Evolutionary conservation across 192 early-diverging fungal species (phyloP).

Genomic region (Dissophora ornata): DNA sequence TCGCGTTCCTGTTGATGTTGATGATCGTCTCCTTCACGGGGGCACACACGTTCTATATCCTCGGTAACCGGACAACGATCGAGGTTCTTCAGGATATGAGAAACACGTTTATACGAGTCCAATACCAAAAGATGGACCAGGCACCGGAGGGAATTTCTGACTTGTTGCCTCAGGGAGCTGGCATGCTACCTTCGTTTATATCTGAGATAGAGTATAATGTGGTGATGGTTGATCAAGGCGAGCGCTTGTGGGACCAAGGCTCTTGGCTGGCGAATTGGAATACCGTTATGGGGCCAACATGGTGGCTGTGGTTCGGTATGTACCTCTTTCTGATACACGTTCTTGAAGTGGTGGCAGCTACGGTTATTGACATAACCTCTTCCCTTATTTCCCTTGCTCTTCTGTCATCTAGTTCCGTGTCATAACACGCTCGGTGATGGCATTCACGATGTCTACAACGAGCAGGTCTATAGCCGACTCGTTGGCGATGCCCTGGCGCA

Average conservation of each 20-base stretch:
- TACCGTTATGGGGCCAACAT: constrained; percentile 57
- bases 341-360: no score
- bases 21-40: constrained; percentile 62
- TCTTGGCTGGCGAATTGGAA: constrained; percentile 57
- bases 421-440: constrained; percentile 34
- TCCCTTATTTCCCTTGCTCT: background rate
- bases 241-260: constrained; percentile 59
- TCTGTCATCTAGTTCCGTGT: constrained; percentile 20
- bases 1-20: constrained; percentile 57
- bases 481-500: constrained; percentile 37
- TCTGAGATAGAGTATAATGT: constrained; percentile 49
- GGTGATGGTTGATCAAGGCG: constrained; percentile 45
- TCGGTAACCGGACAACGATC: constrained; percentile 66
- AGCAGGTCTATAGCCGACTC: constrained; percentile 24
- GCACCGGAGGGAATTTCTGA: background rate
- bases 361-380: background rate
- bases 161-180: background rate
- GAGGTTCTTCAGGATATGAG: constrained; percentile 50
- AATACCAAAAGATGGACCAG: constrained; percentile 34
- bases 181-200: constrained; percentile 18
- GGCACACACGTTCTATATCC: constrained; percentile 62
- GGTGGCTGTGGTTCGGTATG: constrained; percentile 63
- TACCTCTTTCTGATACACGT: background rate
- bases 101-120: constrained; percentile 36
- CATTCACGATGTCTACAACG: constrained; percentile 46